phyloP scores from a whole-genome alignment of 768 basidiomycete species.

The Boletus rufocinnamomeus region DNA sequence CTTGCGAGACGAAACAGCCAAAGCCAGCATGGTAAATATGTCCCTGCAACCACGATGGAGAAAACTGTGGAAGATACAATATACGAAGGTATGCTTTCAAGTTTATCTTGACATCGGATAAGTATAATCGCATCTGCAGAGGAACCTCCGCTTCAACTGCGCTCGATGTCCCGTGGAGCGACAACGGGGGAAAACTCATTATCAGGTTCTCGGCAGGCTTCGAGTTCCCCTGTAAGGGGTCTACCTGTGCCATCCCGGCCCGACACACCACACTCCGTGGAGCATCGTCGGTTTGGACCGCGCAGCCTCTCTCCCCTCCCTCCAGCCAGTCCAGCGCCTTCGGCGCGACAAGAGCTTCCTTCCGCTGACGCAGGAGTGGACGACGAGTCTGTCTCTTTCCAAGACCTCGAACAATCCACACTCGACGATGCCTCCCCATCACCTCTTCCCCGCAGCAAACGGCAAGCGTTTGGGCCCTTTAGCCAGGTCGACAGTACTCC shows the following conservation, averaged over 20 bases:
- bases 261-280: constrained; percentile 49
- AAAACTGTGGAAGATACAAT: constrained; percentile 64
- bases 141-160: constrained; percentile 55
- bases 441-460: constrained; percentile 69
- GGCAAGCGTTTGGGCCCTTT: constrained; percentile 62
- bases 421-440: constrained; percentile 40
- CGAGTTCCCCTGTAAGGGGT: constrained; percentile 40
- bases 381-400: constrained; percentile 39
- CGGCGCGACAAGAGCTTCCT: constrained; percentile 36
- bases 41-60: constrained; percentile 44
- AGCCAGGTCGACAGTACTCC: constrained; percentile 57
- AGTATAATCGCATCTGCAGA: constrained; percentile 41
- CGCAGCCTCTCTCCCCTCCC: constrained; percentile 73
- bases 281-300: constrained; percentile 71
- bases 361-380: constrained; percentile 49
- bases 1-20: constrained; percentile 84
- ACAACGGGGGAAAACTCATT: constrained; percentile 42
- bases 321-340: constrained; percentile 41
- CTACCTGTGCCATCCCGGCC: constrained; percentile 40
- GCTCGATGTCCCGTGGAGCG: constrained; percentile 58
- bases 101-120: constrained; percentile 6
- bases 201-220: constrained; percentile 49
- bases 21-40: constrained; percentile 59
- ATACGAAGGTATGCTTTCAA: constrained; percentile 63
- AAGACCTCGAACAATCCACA: constrained; percentile 26